Conservation (phyloP, 106 monocot genomes). For the Dendrobium nobile region DNA sequence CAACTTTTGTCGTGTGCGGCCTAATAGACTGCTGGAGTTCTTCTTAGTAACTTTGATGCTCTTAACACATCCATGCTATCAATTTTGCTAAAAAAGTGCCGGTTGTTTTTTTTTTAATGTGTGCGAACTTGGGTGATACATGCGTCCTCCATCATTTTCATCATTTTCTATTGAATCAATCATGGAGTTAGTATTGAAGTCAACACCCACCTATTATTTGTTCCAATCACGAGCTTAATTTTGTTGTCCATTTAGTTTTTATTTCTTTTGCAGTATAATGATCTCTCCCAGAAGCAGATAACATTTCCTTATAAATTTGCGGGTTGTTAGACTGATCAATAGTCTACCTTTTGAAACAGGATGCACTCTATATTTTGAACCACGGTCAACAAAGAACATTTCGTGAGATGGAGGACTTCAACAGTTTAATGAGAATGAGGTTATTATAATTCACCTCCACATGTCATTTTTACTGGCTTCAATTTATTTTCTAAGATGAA, state of each 20-base stretch:
- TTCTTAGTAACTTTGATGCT: too few relatives aligned
- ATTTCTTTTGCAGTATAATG: neutral
- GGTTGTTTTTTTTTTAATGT: too few relatives aligned
- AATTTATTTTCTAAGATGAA: neutral
- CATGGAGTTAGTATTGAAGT: too few relatives aligned
- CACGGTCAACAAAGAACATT: conserved; percentile 4
- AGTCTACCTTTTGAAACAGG: conserved; percentile 17
- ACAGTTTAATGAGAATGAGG: conserved; percentile 46
- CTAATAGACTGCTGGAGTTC: too few relatives aligned
- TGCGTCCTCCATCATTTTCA: too few relatives aligned
- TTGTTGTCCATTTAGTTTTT: neutral
- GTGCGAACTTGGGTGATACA: too few relatives aligned
- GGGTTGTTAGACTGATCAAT: neutral
- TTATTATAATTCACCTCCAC: conserved; percentile 1
- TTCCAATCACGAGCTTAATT: neutral
- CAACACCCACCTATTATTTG: too few relatives aligned
- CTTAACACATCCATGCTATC: too few relatives aligned
- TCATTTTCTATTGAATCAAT: too few relatives aligned
- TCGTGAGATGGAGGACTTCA: conserved; percentile 23
- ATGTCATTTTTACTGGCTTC: neutral
- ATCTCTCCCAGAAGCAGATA: neutral
- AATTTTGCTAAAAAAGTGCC: too few relatives aligned
- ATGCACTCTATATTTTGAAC: neutral
- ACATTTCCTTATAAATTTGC: neutral
- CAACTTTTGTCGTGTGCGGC: too few relatives aligned